Evolutionary conservation across 768 basidiomycete genomes (phyloP), one percentile per base, ranked within the genome.

Genomic region (Butyriboletus loyo): DNA sequence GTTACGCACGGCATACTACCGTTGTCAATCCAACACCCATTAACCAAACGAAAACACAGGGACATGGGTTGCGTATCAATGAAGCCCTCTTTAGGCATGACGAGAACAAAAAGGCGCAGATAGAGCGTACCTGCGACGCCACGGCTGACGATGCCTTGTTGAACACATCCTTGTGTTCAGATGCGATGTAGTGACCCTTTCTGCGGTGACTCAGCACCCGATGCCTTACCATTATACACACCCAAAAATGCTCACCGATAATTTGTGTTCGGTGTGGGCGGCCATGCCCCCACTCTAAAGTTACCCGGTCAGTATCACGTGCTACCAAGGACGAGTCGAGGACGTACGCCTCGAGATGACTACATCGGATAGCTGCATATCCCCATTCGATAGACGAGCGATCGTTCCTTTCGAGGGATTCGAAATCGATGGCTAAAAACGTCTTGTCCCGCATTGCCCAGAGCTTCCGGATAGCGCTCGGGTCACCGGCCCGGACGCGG

Each of bases 361-460:
- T 82, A 60, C 87, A 89, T 25, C 89, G 75, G 40, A 89, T 78
- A 11, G 86, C 86, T 27, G 90, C 86, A 71, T 92, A 92, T 1
- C 89, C 89, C 83, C 85, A 92, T 67, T 91, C 90, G 42, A 89
- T 64, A 56, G 82, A 81, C 41, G 80, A 79, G 48, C 81, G 80
- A 48, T 81, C 75, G 59, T 87, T 88, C 49, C 84, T 77, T 62
- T 92, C 90, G 32, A 79, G 84, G 76, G 81, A 84, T 63, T 89
- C 85, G 59, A 90, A 90, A 55, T 86, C 82, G 9, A 92, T 70
- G 0, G 87, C 80, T 46, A 92, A 64, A 66, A 87, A 92, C 0
- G 86, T 87, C 71, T 86, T 88, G 57, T 90, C 85, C 49, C 71
- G 77, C 54, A 71, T 73, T 11, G 77, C 77, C 89, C 89, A 92